Base-by-base conservation (phyloP, 176 grass and related monocot genomes). In the Bothriochloa decipiens region DNA sequence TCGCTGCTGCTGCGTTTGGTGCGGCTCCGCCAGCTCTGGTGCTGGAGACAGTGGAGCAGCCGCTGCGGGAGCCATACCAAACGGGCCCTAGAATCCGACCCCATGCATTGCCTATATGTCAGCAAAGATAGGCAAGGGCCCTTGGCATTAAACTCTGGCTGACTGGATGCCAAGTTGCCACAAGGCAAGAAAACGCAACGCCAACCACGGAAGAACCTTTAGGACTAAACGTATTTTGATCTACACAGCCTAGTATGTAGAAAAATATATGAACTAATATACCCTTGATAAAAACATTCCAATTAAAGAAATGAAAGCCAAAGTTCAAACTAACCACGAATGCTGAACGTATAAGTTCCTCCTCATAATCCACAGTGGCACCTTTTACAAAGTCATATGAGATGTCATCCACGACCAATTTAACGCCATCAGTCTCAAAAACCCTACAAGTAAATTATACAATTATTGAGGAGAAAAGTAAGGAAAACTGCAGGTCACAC, bases 311-410 rank as follows among this genome's bases (percentile, higher is more conserved):
- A 66, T 20, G 16, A 75, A 69, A 46, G 47, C 7, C 55, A 74
- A 76, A 63, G 13, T 37, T 77, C 52, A 43, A 83, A 83, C 88
- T 86, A 84, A 98, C 93, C 93, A 90, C 83, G 14, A 98, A 98
- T 26, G 91, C 91, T 5, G 96, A 93, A 52, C 91, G 85, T 65
- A 95, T 95, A 53, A 98, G 83, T 88, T 98, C 96, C 43, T 95
- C 93, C 23, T 65, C 96, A 22, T 95, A 98, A 90, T 98, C 96
- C 14, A 98, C 40, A 33, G 92, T 90, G 6, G 93, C 85, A 45
- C 96, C 96, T 93, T 98, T 95, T 33, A 98, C 91, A 72, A 98
- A 98, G 65, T 98, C 96, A 66, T 93, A 95, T 28, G 96, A 98
- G 52, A 93, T 82, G 68, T 86, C 84, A 78, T 98, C 96, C 41